Evolutionary conservation across 768 basidiomycete species (phyloP).

Genomic region (Lactarius vividus): DNA sequence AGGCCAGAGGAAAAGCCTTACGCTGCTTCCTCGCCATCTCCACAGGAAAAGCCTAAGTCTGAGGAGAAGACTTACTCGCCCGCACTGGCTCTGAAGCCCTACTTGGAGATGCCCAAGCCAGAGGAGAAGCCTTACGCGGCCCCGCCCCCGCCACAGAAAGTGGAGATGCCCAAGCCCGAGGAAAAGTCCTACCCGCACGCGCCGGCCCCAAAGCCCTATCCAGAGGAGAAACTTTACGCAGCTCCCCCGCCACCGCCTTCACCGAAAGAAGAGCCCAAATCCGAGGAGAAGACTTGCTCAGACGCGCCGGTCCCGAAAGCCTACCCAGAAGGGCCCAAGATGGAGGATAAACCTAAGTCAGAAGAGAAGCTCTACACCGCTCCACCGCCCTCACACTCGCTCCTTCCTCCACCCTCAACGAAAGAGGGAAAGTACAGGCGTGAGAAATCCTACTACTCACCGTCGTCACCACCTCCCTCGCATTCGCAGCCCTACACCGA

Average conservation of each 20-base stretch:
- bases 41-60: no score
- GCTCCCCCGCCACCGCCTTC: neutral
- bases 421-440: neutral
- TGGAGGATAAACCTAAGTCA: neutral
- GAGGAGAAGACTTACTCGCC: neutral
- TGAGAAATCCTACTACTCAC: neutral
- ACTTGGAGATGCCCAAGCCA: neutral
- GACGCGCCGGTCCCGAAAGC: neutral
- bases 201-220: neutral
- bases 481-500: neutral
- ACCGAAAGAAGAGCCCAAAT: slow-evolving; percentile 4
- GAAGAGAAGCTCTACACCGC: neutral
- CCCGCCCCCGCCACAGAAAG: neutral
- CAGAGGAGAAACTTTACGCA: neutral
- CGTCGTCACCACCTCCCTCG: neutral
- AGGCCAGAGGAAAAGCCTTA: neutral
- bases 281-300: slow-evolving; percentile 7
- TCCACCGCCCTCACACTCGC: neutral
- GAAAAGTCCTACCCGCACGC: neutral
- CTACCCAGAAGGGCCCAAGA: neutral
- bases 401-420: neutral
- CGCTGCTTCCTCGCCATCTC: no score
- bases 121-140: neutral
- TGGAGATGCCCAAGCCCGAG: neutral
- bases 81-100: neutral